Percentiles rank a stretch among this genome's conserved stretches.
Evolutionary conservation across 768 basidiomycete species (phyloP).

Genomic region (Suillus hirtellus): DNA sequence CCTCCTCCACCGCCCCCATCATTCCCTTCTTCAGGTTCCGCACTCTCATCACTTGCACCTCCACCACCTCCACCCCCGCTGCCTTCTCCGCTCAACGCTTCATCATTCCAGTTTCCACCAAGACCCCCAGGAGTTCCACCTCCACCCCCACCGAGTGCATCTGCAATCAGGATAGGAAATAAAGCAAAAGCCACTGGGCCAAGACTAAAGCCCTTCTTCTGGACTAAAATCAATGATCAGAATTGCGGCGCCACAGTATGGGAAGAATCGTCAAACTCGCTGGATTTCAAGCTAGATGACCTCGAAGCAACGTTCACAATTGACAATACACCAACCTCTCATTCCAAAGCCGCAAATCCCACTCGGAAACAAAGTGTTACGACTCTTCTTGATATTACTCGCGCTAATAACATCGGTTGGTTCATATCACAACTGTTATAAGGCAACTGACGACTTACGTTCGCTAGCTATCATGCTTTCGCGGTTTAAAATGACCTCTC

Average conservation of each 20-base stretch:
- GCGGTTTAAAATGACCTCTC: conserved; percentile 62
- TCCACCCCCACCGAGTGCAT: conserved; percentile 20
- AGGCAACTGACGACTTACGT: conserved; percentile 12
- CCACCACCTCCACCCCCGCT: conserved; percentile 35
- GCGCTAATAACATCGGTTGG: conserved; percentile 83
- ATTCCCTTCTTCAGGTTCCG: conserved; percentile 12
- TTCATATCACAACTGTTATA: conserved; percentile 2
- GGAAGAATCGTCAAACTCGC: conserved; percentile 49
- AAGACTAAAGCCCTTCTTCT: conserved; percentile 86
- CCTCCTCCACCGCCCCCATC: conserved; percentile 17
- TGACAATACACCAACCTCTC: conserved; percentile 43
- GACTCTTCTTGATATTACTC: conserved; percentile 74
- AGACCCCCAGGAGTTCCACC: conserved; percentile 41
- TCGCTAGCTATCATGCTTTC: conserved; percentile 79
- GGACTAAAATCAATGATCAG: conserved; percentile 71
- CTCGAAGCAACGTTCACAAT: conserved; percentile 74
- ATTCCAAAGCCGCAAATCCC: conserved; percentile 42
- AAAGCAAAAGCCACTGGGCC: conserved; percentile 43
- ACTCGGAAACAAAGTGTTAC: conserved; percentile 61
- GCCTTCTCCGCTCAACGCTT: conserved; percentile 25
- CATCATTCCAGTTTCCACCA: conserved; percentile 26
- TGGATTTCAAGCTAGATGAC: conserved; percentile 63
- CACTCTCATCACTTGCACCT: conserved; percentile 26
- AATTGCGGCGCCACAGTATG: conserved; percentile 61
- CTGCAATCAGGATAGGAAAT: conserved; percentile 34